Evolutionary conservation across 176 grass and related monocot genomes (phyloP), one percentile per base, ranked within the genome.

Genomic region (Poa annua): DNA sequence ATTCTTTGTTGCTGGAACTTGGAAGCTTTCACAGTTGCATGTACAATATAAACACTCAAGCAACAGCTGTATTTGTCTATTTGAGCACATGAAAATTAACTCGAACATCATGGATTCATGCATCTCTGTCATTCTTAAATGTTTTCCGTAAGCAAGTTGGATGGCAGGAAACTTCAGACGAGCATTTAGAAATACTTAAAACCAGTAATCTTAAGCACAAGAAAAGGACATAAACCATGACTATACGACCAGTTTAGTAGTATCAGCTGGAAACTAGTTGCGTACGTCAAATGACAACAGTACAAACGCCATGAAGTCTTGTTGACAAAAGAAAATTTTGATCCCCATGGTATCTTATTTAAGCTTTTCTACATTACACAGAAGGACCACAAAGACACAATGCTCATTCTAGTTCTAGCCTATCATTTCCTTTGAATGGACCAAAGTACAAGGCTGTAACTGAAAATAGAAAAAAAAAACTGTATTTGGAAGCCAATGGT

Each of bases 171-270:
- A 77, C 61, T 76, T 76, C 57, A 1, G 13, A 36, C 19, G 45
- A 77, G 83, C n/a, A 72, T 63, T 20, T 34, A 51, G 13, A 42
- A 85, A 38, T 34, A 90, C 71, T 85, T 82, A 32, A 49, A 82
- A 59, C 53, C 39, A 67, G 75, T 74, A 83, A 66, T 51, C 86
- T 62, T 66, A 33, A 83, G 74, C 84, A 83, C 59, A 83, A 74
- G 74, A 50, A 82, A 74, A 86, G 39, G 3, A 14, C 38, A 66
- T 10, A 70, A 7, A 65, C 82, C 17, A 51, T 33, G 54, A 53
- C 51, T 14, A 47, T 20, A 21, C 38, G 15, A 36, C 56, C 52
- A 56, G 62, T 9, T 83, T 32, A 3, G 67, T 33, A 17, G 67
- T 75, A 69, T 78, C 61, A 53, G 16, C 62, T 69, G 66, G 25